Evolutionary conservation across 2,329 filamentous ascomycete genomes (phyloP).

Genomic region (Hypoxylon sp.): DNA sequence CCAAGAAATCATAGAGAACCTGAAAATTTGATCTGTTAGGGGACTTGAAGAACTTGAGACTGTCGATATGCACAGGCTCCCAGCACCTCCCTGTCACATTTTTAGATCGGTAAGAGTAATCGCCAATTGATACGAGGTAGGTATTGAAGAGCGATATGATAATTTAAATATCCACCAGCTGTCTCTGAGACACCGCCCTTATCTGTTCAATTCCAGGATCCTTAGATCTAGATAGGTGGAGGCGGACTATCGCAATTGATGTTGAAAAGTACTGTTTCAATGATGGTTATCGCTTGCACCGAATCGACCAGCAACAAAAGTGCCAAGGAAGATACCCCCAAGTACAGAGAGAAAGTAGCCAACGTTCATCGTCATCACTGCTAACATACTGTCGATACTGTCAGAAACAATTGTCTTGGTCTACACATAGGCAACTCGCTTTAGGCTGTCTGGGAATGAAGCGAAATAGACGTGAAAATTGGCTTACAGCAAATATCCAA

Average conservation of each 20-base stretch:
- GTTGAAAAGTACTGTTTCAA: conserved; percentile 6
- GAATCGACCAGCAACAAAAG: conserved; percentile 49
- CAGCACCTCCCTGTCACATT: neutral
- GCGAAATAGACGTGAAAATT: neutral
- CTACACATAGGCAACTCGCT: neutral
- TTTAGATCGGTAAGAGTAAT: neutral
- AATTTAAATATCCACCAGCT: neutral
- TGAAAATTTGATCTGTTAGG: neutral
- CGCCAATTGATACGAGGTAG: too few species aligned
- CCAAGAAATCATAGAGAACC: conserved; percentile 1
- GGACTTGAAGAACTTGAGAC: neutral
- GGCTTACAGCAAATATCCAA: conserved; percentile 53
- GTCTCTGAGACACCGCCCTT: neutral
- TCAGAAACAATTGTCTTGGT: neutral
- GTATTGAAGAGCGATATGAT: neutral
- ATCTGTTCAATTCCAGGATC: neutral
- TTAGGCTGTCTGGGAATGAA: neutral
- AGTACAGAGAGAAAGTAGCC: conserved; percentile 53
- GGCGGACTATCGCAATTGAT: neutral
- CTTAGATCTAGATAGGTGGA: neutral
- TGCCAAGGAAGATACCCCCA: conserved; percentile 50
- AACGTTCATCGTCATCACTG: conserved; percentile 54
- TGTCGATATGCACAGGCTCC: neutral
- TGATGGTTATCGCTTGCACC: conserved; percentile 39
- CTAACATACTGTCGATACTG: conserved; percentile 48